phyloP scores from a whole-genome alignment of 129 eudicot genomes.

The Cynara cardunculus region DNA sequence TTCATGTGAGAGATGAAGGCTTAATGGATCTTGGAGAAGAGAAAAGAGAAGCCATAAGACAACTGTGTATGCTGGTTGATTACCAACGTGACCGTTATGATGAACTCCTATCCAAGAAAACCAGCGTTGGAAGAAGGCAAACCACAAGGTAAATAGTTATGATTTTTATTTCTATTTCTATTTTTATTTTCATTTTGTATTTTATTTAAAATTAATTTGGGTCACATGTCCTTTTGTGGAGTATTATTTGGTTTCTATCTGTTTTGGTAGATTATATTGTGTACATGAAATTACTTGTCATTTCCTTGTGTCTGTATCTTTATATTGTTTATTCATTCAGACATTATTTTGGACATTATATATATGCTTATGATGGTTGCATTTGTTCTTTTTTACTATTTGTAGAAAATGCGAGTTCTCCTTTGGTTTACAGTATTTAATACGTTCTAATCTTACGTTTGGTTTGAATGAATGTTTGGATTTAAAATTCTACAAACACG shows the following conservation, averaged over 20 bases:
- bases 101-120: conserved; percentile 35
- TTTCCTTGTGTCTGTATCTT: conserved; percentile 2
- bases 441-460: too few species aligned
- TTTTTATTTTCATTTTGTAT: neutral
- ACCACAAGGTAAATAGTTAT: conserved; percentile 28
- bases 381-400: too few species aligned
- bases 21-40: conserved; percentile 62
- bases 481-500: too few species aligned
- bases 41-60: conserved; percentile 86
- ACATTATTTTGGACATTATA: conserved; percentile 22
- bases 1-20: conserved; percentile 57
- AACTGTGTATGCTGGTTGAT: conserved; percentile 74
- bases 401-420: too few species aligned
- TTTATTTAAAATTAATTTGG: neutral
- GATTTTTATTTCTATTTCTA: neutral
- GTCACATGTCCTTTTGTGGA: too few species aligned
- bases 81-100: conserved; percentile 56
- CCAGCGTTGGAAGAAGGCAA: conserved; percentile 28
- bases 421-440: too few species aligned
- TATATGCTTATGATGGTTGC: neutral
- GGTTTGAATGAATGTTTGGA: too few species aligned
- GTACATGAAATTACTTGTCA: conserved; percentile 20
- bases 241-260: neutral
- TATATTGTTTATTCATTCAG: conserved; percentile 27
- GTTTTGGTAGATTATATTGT: conserved; percentile 6